Conservation (phyloP, 768 basidiomycete species). For the Termitomyces sp. region DNA sequence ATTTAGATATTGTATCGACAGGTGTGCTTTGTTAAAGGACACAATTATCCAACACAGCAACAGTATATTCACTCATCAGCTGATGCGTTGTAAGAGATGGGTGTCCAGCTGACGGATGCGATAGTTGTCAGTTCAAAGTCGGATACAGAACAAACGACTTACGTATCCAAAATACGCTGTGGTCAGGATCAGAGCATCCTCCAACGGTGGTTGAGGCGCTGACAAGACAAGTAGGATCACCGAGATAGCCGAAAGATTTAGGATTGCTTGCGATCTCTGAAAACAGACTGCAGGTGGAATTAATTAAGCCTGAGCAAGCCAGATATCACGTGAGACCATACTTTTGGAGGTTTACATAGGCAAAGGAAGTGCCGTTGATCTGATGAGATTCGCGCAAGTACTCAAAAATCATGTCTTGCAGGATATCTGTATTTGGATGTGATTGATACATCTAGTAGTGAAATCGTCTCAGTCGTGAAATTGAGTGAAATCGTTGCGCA, state of each 20-base stretch:
- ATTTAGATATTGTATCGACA: background rate
- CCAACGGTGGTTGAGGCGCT: constrained; percentile 23
- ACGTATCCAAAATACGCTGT: constrained; percentile 17
- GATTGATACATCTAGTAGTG: constrained; percentile 23
- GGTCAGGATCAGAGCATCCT: constrained; percentile 24
- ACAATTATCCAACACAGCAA: constrained; percentile 15
- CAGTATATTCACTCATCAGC: constrained; percentile 21
- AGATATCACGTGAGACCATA: background rate
- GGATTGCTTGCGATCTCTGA: constrained; percentile 18
- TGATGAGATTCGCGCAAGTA: constrained; percentile 19
- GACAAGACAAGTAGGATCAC: constrained; percentile 25
- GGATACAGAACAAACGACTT: background rate
- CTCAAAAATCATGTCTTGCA: constrained; percentile 21
- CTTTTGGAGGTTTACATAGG: constrained; percentile 23
- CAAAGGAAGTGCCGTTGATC: constrained; percentile 23
- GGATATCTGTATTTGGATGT: constrained; percentile 19
- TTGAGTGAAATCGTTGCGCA: background rate
- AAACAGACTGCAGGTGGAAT: constrained; percentile 15
- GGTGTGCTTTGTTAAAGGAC: background rate
- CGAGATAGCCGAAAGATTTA: constrained; percentile 19
- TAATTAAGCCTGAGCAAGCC: background rate
- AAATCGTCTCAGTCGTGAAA: background rate
- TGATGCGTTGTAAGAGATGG: constrained; percentile 23
- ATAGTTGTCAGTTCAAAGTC: background rate
- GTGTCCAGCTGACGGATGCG: constrained; percentile 18